phyloP scores from a whole-genome alignment of 2,329 filamentous ascomycete species.

The Botrytis squamosa region DNA sequence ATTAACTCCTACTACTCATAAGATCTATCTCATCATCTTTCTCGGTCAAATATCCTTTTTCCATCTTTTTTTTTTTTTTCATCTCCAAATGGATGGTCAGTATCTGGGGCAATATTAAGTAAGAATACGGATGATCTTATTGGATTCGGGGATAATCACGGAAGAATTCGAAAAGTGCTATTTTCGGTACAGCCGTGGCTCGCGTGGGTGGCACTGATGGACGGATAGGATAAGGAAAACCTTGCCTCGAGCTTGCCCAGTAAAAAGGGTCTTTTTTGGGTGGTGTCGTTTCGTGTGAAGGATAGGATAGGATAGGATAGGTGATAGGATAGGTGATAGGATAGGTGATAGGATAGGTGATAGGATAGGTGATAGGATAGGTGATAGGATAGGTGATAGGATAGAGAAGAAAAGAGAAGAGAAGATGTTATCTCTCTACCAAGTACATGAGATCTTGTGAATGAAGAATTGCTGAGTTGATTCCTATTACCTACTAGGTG shows the following conservation, averaged over 20 bases:
- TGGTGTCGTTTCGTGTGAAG: not conserved
- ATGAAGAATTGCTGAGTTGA: not conserved
- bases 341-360: too few relatives aligned
- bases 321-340: not conserved
- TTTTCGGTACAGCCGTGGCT: not conserved
- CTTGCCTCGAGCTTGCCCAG: not conserved
- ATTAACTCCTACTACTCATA: not conserved
- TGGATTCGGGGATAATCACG: not conserved
- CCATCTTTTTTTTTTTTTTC: not conserved
- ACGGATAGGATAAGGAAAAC: not conserved
- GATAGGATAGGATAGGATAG: not conserved
- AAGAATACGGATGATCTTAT: not conserved
- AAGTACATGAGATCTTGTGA: not conserved
- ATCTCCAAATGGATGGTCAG: not conserved
- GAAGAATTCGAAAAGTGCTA: not conserved
- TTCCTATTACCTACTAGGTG: not conserved
- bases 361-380: not conserved
- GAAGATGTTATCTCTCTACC: not conserved
- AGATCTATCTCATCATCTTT: not conserved
- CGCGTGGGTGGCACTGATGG: conserved; percentile 4
- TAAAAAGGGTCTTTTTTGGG: not conserved
- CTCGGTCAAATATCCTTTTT: not conserved
- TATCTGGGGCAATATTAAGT: not conserved
- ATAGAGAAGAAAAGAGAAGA: not conserved
- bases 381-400: too few relatives aligned